These are phyloP conservation scores for Penicillium alfredii DNA, from an alignment of 495 filamentous ascomycete species.

Conservation along the genomic window DNA sequence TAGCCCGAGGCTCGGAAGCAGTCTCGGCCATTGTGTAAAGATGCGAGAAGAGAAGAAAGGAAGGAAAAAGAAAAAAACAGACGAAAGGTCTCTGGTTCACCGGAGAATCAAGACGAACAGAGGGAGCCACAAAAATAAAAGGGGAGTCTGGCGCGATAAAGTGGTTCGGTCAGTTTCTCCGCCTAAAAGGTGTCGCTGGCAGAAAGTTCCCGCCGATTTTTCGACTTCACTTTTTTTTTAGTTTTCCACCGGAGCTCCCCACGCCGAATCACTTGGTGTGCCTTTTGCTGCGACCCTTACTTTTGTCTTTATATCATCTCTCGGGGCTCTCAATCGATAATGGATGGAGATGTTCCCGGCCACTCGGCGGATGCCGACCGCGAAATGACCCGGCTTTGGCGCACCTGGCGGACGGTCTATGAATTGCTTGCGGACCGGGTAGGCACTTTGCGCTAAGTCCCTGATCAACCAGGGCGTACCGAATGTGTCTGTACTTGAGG, in stretches of 20 bases:
- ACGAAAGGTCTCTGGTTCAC: too few relatives aligned
- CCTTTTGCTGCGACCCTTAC: slow-evolving; percentile 1
- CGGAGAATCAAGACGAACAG: slow-evolving; percentile 12
- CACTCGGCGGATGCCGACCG: slow-evolving; percentile 53
- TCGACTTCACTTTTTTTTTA: slow-evolving; percentile 23
- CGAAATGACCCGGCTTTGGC: slow-evolving; percentile 71
- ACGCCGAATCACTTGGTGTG: slow-evolving; percentile 4
- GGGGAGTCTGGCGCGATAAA: slow-evolving; percentile 24
- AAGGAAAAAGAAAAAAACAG: slow-evolving; percentile 10
- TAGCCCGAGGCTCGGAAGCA: slow-evolving; percentile 42
- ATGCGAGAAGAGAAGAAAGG: slow-evolving; percentile 7
- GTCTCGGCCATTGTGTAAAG: slow-evolving; percentile 33
- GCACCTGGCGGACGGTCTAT: slow-evolving; percentile 79
- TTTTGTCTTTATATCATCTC: neutral
- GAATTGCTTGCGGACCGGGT: slow-evolving; percentile 84
- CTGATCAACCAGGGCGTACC: too few relatives aligned
- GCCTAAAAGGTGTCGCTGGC: slow-evolving; percentile 21
- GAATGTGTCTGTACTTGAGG: too few relatives aligned
- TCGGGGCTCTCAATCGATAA: slow-evolving; percentile 25
- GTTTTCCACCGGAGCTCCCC: too few relatives aligned
- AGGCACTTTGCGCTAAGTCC: slow-evolving; percentile 20
- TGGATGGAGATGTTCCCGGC: slow-evolving; percentile 49
- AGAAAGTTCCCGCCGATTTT: slow-evolving; percentile 34
- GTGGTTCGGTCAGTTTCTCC: slow-evolving; percentile 30
- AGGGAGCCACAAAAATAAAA: slow-evolving; percentile 14